Base-by-base conservation (phyloP, 345 rosid genomes). In the Erodium maritimum region DNA sequence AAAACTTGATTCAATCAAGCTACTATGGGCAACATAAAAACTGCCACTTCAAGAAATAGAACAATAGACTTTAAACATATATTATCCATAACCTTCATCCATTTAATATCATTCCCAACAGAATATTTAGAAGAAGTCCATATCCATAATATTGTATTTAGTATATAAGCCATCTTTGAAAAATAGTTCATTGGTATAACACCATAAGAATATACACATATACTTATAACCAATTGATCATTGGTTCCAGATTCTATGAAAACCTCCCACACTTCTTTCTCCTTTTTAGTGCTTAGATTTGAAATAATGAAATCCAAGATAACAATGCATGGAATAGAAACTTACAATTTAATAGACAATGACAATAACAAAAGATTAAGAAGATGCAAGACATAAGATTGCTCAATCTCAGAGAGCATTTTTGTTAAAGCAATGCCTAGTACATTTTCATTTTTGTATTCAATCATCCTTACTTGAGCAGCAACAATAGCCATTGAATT, bases 381-480 rank as follows among this genome's bases (percentile, higher is more conserved):
- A 33, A 91, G 67, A 56, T 77, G 70, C 55, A 80, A 66, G 53
- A 73, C 61, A 77, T 80, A 70, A 0, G 66, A 46, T 63, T 74
- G 86, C 72, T 83, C 45, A 42, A 78, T 18, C 52, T 56, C 60
- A 37, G 67, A 58, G 19, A 83, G 65, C 75, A 85, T 64, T 73
- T 69, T 83, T 18, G 79, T 87, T 33, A 71, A 71, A 65, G 91
- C 83, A 5, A 65, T 70, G 64, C 75, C 67, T 57, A 79, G 56
- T 54, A 81, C 71, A 21, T 83, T 75, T 65, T 67, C 81, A 56
- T 67, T 80, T 69, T 73, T 77, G 64, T 73, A 70, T 53, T 80
- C 77, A 54, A 90, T 84, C 72, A 87, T 77, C 78, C 81, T 82
- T 56, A 79, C 88, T 78, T 85, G 62, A 18, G 90, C 89, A 73